These are phyloP conservation scores for Orychophragmus violaceus DNA, from an alignment of 345 rosid species.

Conservation along the genomic window DNA sequence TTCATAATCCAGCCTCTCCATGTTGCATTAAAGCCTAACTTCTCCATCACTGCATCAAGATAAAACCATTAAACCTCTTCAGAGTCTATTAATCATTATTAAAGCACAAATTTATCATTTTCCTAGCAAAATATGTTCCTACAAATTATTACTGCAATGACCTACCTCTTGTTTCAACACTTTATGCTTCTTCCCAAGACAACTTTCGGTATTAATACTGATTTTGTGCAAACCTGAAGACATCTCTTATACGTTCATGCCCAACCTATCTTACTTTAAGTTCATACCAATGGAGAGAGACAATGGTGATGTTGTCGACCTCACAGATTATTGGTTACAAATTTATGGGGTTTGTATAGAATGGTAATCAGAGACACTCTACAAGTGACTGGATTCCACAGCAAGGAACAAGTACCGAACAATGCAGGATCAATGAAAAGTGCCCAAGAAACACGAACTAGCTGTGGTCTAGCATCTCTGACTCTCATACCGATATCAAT, in stretches of 20 bases:
- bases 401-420: slow-evolving; percentile 57
- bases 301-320: background rate
- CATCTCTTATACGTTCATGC: background rate
- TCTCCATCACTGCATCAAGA: too few species aligned
- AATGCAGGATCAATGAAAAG: slow-evolving; percentile 95
- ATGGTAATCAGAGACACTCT: background rate
- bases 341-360: background rate
- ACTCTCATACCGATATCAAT: slow-evolving; percentile 84
- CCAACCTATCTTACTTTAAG: background rate
- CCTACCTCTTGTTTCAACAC: background rate
- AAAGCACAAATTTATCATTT: too few species aligned
- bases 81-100: too few species aligned
- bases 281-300: background rate
- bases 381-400: background rate
- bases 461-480: slow-evolving; percentile 78
- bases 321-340: background rate
- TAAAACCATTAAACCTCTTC: too few species aligned
- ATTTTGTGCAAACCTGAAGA: background rate
- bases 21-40: too few species aligned
- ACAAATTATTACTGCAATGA: background rate
- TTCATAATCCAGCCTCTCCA: too few species aligned
- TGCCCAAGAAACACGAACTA: slow-evolving; percentile 62
- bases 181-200: background rate
- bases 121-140: background rate
- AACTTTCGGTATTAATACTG: background rate